Conservation (phyloP, 345 rosid species). For the Capsella bursapastoris region DNA sequence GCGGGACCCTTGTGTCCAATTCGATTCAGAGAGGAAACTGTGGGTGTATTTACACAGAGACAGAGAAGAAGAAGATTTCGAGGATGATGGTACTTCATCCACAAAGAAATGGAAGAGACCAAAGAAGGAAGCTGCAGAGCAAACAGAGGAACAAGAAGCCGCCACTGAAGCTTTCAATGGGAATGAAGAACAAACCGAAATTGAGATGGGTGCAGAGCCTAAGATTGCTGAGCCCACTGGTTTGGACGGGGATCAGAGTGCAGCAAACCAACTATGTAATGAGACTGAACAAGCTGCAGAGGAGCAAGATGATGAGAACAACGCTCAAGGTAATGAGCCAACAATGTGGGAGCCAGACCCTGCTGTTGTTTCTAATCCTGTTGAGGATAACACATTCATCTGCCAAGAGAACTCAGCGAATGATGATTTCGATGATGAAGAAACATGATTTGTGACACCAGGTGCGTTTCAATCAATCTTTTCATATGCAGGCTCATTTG, state of each 20-base stretch:
- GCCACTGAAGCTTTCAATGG: slow-evolving; percentile 69
- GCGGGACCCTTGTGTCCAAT: slow-evolving; percentile 98
- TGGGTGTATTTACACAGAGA: slow-evolving; percentile 97
- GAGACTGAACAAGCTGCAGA: slow-evolving; percentile 61
- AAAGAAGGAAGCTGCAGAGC: slow-evolving; percentile 88
- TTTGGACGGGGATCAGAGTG: slow-evolving; percentile 53
- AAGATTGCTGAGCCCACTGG: slow-evolving; percentile 60
- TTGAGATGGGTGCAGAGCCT: slow-evolving; percentile 71
- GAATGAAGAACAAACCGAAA: slow-evolving; percentile 63
- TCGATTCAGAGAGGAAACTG: slow-evolving; percentile 89
- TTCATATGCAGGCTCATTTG: neutral
- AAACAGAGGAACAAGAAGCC: slow-evolving; percentile 68
- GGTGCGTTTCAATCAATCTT: slow-evolving; percentile 49
- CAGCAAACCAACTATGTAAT: slow-evolving; percentile 42
- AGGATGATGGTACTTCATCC: slow-evolving; percentile 99
- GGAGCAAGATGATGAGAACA: slow-evolving; percentile 51
- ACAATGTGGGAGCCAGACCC: slow-evolving; percentile 60
- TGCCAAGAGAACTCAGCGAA: slow-evolving; percentile 89
- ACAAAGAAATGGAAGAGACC: slow-evolving; percentile 99
- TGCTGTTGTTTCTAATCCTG: slow-evolving; percentile 52
- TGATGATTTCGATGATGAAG: slow-evolving; percentile 89
- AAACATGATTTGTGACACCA: slow-evolving; percentile 57
- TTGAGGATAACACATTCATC: slow-evolving; percentile 60
- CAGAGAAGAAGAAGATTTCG: slow-evolving; percentile 99
- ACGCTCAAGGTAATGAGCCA: slow-evolving; percentile 51